Base-by-base conservation (phyloP, 2,329 filamentous ascomycete genomes). In the Ceratocystis alfenasii region DNA sequence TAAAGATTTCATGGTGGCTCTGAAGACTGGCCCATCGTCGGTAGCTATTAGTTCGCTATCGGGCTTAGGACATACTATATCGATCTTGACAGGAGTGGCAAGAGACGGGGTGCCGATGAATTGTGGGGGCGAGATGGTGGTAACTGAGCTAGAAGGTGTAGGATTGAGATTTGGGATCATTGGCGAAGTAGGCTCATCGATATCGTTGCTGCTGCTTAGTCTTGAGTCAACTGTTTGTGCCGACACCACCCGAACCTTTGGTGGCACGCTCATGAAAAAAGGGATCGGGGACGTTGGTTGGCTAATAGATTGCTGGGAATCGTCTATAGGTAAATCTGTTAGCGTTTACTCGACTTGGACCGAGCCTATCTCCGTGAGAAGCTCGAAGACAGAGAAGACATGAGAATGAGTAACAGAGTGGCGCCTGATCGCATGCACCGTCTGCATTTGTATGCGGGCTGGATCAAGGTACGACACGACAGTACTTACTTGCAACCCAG, bases 11-110 rank as follows among this genome's bases (percentile, higher is more conserved):
- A 99, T 95, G 0, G 94, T 97, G 20, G 94, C 95, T 69, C 95
- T 85, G 77, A 99, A 99, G 1, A 99, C 81, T 0, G 95, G 94
- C 0, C 94, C 94, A 76, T 99, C 94, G 70, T 97, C 94, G 25
- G 88, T 87, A 25, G 88, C 83, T 68, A 87, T 86, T 75, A 90
- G 85, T 76, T 96, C 93, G 68, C 96, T 92, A 44, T 85, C 87
- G 2, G 91, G 91, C 62, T 90, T 86, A 66, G 90, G 89, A 71
- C 89, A 92, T 50, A 86, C 83, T n/a, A 96, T 83, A 72, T 97
- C 94, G 15, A 97, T 86, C 73, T 90, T 95, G 69, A 94, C 85
- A 0, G 79, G 76, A 69, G 44, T 66, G 66, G 59, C 70, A 62
- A 59, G 68, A 65, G 59, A 57, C 50, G 64, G 6, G 20, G 62